Percentiles rank a stretch among this genome's conserved stretches.
phyloP scores from a whole-genome alignment of 345 rosid genomes.

The Populus alba region DNA sequence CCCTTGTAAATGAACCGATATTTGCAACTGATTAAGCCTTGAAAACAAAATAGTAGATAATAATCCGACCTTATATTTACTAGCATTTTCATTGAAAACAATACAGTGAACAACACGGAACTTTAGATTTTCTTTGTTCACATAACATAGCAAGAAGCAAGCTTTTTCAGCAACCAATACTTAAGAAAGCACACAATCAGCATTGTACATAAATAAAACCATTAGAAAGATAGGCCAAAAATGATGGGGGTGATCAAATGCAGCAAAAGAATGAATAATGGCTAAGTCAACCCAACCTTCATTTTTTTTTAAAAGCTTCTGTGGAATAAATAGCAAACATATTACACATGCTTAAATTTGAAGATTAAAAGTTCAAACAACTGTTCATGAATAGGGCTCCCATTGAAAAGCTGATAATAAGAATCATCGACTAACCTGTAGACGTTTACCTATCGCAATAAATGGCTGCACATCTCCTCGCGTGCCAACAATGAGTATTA shows the following conservation, averaged over 20 bases:
- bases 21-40: background rate
- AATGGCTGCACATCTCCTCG: conserved; percentile 73
- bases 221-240: background rate
- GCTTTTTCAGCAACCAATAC: background rate
- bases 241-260: background rate
- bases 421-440: conserved; percentile 68
- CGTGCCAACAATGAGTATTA: conserved; percentile 46
- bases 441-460: conserved; percentile 57
- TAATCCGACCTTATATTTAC: background rate
- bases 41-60: background rate
- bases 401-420: conserved; percentile 19
- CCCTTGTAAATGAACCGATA: conserved; percentile 4
- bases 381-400: background rate
- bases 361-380: background rate
- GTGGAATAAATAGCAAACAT: background rate
- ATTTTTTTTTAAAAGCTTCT: background rate
- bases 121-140: background rate
- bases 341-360: background rate
- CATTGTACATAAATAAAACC: background rate
- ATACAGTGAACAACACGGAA: background rate
- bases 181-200: background rate
- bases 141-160: conserved; percentile 3
- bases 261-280: background rate
- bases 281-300: background rate
- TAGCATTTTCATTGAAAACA: background rate